Conservation (phyloP, 257 asterid genomes). For the Hygrophila difformis region DNA sequence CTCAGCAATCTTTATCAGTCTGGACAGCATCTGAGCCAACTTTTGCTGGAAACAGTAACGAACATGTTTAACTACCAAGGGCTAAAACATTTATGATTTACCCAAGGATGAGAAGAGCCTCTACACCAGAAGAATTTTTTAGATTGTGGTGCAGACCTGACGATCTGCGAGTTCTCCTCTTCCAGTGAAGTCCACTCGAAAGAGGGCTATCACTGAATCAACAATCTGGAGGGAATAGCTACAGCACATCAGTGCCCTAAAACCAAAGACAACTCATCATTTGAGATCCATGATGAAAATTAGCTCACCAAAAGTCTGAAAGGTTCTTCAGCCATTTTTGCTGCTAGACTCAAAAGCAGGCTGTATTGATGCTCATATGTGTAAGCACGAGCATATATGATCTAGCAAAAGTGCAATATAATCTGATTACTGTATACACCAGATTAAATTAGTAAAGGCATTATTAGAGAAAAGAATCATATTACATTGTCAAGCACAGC, state of each 20-base stretch:
- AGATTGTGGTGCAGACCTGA: slow-evolving; percentile 39
- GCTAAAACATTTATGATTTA: not conserved
- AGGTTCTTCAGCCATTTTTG: slow-evolving; percentile 99
- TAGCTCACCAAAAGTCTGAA: slow-evolving; percentile 83
- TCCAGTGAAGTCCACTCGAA: slow-evolving; percentile 96
- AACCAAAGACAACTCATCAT: not conserved
- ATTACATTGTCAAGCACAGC: slow-evolving; percentile 94
- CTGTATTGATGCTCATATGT: slow-evolving; percentile 98
- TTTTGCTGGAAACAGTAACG: slow-evolving; percentile 62
- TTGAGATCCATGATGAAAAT: not conserved
- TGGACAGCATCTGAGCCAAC: slow-evolving; percentile 97
- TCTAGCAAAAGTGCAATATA: slow-evolving; percentile 30
- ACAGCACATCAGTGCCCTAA: slow-evolving; percentile 12
- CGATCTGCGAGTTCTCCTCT: slow-evolving; percentile 98
- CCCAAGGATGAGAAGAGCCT: too few species aligned
- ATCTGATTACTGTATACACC: too few species aligned
- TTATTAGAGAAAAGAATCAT: slow-evolving; percentile 13
- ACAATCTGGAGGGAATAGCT: slow-evolving; percentile 57
- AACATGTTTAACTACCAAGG: slow-evolving; percentile 8
- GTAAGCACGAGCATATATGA: slow-evolving; percentile 98
- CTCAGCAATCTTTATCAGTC: slow-evolving; percentile 85
- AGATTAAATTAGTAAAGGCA: too few species aligned
- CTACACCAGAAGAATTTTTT: not conserved
- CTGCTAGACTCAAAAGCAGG: slow-evolving; percentile 93
- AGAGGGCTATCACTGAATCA: slow-evolving; percentile 92